Evolutionary conservation across 345 rosid species (phyloP).

Genomic region (Camelina hispida): DNA sequence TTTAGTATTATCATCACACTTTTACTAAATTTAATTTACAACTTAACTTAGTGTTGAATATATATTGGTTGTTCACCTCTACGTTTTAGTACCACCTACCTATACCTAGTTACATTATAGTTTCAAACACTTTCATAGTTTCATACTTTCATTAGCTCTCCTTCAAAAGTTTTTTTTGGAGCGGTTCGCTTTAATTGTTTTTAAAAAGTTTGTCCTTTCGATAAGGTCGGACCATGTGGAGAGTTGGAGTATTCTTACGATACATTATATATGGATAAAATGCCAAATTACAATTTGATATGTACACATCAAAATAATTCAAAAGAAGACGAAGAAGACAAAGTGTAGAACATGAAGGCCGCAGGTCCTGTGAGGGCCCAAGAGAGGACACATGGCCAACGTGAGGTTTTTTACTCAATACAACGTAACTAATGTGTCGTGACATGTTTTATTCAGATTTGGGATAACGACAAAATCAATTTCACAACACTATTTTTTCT

Average conservation of each 20-base stretch:
- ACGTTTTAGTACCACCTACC: conserved; percentile 14
- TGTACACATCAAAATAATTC: conserved; percentile 35
- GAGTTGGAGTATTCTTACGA: conserved; percentile 23
- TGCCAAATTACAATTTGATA: conserved; percentile 32
- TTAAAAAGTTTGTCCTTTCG: background rate
- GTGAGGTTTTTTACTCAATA: conserved; percentile 33
- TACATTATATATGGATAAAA: conserved; percentile 24
- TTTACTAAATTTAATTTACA: background rate
- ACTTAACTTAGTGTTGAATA: background rate
- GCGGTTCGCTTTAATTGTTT: background rate
- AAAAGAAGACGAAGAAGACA: conserved; percentile 13
- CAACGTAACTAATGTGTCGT: conserved; percentile 34
- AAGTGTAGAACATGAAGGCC: conserved; percentile 36
- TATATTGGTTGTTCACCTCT: conserved; percentile 5
- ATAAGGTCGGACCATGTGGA: conserved; percentile 41
- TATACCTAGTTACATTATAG: background rate
- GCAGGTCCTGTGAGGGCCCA: conserved; percentile 33
- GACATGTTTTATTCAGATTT: conserved; percentile 21
- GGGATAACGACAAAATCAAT: conserved; percentile 34
- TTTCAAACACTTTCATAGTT: too few species aligned
- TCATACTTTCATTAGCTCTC: background rate
- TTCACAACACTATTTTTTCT: background rate
- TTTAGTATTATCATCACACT: background rate
- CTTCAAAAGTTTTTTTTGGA: conserved; percentile 6
- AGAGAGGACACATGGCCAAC: conserved; percentile 43